These are phyloP conservation scores for Fusarium sp. DNA, from an alignment of 2,329 filamentous ascomycete genomes.

Conservation along the genomic window DNA sequence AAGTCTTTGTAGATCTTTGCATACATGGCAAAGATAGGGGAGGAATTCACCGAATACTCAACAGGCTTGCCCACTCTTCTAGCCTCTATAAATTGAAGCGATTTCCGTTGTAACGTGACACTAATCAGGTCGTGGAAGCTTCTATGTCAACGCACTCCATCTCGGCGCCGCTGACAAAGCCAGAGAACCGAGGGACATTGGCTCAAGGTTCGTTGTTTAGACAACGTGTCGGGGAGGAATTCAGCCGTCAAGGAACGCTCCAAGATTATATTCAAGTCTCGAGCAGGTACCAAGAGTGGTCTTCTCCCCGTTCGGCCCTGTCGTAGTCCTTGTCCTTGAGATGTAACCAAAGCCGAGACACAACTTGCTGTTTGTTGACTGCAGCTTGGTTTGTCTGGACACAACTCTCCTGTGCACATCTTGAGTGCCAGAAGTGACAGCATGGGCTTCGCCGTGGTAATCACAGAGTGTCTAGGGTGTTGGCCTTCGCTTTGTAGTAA, in stretches of 20 bases:
- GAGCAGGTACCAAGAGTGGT: background rate
- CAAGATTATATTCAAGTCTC: accelerated
- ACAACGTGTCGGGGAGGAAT: background rate
- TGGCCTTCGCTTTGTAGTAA: background rate
- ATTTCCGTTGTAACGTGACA: background rate
- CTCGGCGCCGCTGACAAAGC: background rate
- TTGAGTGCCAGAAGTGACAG: background rate
- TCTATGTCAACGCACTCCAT: background rate
- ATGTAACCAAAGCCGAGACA: background rate
- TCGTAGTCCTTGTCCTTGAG: background rate
- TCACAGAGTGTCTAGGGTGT: background rate
- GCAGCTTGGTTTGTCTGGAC: background rate
- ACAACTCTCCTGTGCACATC: background rate
- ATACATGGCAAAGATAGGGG: background rate
- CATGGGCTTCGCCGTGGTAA: accelerated
- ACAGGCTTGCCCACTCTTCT: background rate
- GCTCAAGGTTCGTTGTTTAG: background rate
- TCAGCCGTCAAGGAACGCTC: accelerated
- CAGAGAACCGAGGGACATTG: background rate
- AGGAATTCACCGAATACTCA: background rate
- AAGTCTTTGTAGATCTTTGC: background rate
- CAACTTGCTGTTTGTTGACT: background rate
- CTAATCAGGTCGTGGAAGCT: background rate
- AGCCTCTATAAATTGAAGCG: too few relatives aligned
- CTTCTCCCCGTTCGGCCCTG: background rate